Conservation (phyloP, 306 rosid genomes). For the Nissolia schottii region DNA sequence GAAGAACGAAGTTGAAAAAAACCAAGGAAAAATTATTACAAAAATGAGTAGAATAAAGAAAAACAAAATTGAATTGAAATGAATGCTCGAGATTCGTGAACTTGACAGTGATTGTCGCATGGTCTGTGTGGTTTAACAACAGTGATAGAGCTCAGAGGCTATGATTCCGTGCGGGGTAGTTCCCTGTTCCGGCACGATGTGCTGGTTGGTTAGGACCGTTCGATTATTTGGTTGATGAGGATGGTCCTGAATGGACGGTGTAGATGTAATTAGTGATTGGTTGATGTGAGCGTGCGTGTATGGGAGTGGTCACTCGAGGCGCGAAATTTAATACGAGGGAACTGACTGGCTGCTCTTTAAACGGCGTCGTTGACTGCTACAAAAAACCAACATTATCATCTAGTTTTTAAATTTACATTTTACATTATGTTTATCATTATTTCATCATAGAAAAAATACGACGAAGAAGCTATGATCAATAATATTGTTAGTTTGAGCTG, state of each 20-base stretch:
- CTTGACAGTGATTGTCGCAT: conserved; percentile 59
- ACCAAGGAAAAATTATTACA: not conserved
- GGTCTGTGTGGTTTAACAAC: conserved; percentile 17
- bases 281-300: conserved; percentile 16
- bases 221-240: not conserved
- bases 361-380: not conserved
- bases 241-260: conserved; percentile 7
- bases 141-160: not conserved
- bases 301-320: conserved; percentile 30
- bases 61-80: not conserved
- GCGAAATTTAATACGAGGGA: conserved; percentile 42
- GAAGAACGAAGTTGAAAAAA: conserved; percentile 3
- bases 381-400: not conserved
- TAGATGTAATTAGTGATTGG: not conserved
- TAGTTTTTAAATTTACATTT: too few species aligned
- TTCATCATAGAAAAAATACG: not conserved
- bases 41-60: not conserved
- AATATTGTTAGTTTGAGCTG: too few species aligned
- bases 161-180: conserved; percentile 1
- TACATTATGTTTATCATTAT: too few species aligned
- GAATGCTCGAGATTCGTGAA: conserved; percentile 62
- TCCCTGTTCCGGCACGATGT: not conserved
- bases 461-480: too few species aligned
- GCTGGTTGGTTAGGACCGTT: not conserved
- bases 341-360: not conserved